phyloP scores from a whole-genome alignment of 2,329 filamentous ascomycete species.

The Massarina eburnea region DNA sequence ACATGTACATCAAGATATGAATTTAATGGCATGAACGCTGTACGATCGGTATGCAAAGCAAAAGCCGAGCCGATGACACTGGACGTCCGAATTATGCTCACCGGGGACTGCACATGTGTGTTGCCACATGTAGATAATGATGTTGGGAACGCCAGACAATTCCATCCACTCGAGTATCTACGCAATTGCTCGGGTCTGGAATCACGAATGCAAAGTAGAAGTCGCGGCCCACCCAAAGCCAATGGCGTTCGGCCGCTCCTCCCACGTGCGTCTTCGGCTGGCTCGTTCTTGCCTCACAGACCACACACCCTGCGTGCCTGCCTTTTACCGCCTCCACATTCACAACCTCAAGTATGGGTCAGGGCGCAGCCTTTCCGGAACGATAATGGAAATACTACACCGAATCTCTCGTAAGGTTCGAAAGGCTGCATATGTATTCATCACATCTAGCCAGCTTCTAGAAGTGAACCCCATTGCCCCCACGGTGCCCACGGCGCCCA shows the following conservation, averaged over 20 bases:
- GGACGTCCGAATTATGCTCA: not conserved
- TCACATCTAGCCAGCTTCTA: too few relatives aligned
- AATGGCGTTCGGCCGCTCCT: slow-evolving; percentile 10
- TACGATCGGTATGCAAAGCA: slow-evolving; percentile 12
- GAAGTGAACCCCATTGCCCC: too few relatives aligned
- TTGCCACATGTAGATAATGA: not conserved
- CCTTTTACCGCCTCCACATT: slow-evolving; percentile 15
- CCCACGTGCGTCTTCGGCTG: slow-evolving; percentile 17
- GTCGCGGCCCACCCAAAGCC: slow-evolving; percentile 6
- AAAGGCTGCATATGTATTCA: too few relatives aligned
- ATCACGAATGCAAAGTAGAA: too few relatives aligned
- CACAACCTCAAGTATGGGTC: slow-evolving; percentile 14
- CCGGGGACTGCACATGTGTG: not conserved
- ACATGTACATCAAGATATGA: slow-evolving; percentile 21
- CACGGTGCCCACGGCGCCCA: too few relatives aligned
- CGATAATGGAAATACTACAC: too few relatives aligned
- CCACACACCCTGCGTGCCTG: slow-evolving; percentile 7
- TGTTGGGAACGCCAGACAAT: not conserved
- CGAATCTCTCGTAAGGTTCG: too few relatives aligned
- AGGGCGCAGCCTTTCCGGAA: slow-evolving; percentile 4
- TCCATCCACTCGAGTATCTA: not conserved
- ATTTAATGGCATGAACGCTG: slow-evolving; percentile 7
- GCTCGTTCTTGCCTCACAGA: not conserved
- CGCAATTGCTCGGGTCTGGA: not conserved
- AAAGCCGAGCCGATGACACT: not conserved